phyloP scores from a whole-genome alignment of 495 filamentous ascomycete genomes.

The Hapsidospora chrysogenum region DNA sequence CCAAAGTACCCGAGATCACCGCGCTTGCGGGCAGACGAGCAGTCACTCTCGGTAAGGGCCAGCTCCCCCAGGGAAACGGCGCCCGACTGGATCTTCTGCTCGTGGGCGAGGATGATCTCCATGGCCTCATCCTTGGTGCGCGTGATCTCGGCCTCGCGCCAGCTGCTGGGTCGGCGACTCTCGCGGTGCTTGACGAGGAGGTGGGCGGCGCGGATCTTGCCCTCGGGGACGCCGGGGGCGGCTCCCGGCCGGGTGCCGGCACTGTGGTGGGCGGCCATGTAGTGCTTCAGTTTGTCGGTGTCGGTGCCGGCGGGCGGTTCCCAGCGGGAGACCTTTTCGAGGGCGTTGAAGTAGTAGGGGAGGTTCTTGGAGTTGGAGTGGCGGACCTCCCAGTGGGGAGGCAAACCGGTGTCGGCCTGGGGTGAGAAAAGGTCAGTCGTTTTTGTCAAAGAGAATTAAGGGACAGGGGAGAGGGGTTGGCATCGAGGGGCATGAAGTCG shows the following conservation, averaged over 20 bases:
- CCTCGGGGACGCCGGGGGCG: constrained; percentile 31
- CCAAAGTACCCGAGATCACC: constrained; percentile 95
- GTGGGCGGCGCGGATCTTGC: constrained; percentile 85
- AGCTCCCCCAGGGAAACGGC: constrained; percentile 55
- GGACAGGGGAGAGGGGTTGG: too few relatives aligned
- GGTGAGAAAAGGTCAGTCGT: constrained; percentile 6
- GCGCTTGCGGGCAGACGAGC: constrained; percentile 81
- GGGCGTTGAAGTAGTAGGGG: constrained; percentile 90
- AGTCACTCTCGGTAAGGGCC: constrained; percentile 80
- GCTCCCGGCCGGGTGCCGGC: constrained; percentile 31
- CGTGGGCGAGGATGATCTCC: constrained; percentile 54
- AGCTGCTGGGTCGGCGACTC: constrained; percentile 75
- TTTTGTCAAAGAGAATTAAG: too few relatives aligned
- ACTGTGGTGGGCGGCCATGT: constrained; percentile 75
- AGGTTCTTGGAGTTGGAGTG: constrained; percentile 95
- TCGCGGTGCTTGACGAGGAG: constrained; percentile 83
- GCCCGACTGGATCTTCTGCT: constrained; percentile 54
- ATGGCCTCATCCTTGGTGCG: constrained; percentile 75
- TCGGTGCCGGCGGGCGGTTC: constrained; percentile 79
- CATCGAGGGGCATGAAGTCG: too few relatives aligned
- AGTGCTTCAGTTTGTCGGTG: constrained; percentile 74
- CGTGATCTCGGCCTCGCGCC: constrained; percentile 79
- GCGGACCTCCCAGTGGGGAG: constrained; percentile 79
- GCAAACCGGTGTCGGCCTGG: constrained; percentile 63
- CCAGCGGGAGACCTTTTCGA: constrained; percentile 76